Evolutionary conservation across 1,139 yeast species (phyloP).

Genomic region (Protomyces lactucae-debilis): DNA sequence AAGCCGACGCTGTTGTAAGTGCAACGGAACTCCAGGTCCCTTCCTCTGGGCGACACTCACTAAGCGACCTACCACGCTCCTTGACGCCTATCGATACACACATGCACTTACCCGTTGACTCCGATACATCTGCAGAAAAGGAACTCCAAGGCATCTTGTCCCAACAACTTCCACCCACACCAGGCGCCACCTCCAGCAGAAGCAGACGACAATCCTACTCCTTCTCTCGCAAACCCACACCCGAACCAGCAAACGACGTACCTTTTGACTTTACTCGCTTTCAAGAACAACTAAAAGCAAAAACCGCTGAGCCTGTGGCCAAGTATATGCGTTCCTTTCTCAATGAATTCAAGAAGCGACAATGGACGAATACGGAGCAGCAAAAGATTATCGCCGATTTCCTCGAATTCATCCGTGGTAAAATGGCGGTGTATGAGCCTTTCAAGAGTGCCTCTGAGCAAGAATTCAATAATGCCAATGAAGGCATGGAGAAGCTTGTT

Average conservation of each 20-base stretch:
- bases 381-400: slow-evolving; percentile 70
- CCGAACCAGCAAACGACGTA: slow-evolving; percentile 33
- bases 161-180: slow-evolving; percentile 21
- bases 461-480: slow-evolving; percentile 68
- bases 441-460: slow-evolving; percentile 61
- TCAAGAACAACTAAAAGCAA: slow-evolving; percentile 62
- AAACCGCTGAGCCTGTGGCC: slow-evolving; percentile 82
- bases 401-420: slow-evolving; percentile 62
- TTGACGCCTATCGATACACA: slow-evolving; percentile 1
- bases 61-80: slow-evolving; percentile 4
- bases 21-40: slow-evolving; percentile 12
- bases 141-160: slow-evolving; percentile 16
- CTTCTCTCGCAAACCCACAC: slow-evolving; percentile 28
- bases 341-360: slow-evolving; percentile 64
- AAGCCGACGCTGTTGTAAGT: slow-evolving; percentile 10
- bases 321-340: slow-evolving; percentile 66
- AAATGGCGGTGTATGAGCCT: slow-evolving; percentile 59
- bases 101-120: background rate
- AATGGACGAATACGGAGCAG: slow-evolving; percentile 74
- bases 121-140: background rate
- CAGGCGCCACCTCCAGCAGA: background rate
- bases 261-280: slow-evolving; percentile 81
- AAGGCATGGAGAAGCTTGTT: slow-evolving; percentile 86
- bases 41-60: slow-evolving; percentile 18
- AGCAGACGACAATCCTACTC: slow-evolving; percentile 24